Base-by-base conservation (phyloP, 306 rosid species). In the Castanea mollissima region DNA sequence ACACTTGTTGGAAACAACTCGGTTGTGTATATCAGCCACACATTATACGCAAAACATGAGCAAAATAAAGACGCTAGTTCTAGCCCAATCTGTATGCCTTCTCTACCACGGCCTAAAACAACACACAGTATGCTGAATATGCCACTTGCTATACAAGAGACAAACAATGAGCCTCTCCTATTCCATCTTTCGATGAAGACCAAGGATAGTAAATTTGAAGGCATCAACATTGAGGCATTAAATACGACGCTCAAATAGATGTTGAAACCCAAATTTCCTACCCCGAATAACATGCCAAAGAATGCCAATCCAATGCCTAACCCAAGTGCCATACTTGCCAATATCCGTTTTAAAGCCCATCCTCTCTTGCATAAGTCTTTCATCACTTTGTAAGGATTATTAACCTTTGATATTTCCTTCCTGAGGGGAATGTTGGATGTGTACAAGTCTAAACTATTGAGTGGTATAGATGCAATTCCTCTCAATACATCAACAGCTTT, bases 1-100 rank as follows among this genome's bases (percentile, higher is more conserved):
- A 88, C 85, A 62, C 89, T 25, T 6, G 86, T 83, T 1, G 89
- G 91, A 68, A 88, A 88, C 57, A 88, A 1, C 81, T 88, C 91
- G 12, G 83, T 32, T 4, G 78, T 77, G 63, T 46, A 88, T 60
- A 88, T 78, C 0, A 86, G 73, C 25, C 83, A 35, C 58, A 88
- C 73, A 34, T 84, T 77, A 38, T 44, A 77, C 14, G 88, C 81
- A 1, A 81, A 71, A 0, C 82, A 35, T 2, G 82, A 73, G 29
- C 87, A 16, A 10, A 87, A 87, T 63, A 82, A 87, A 11, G 88
- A 77, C 6, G 81, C 55, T 31, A 85, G 23, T 23, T 80, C 83
- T 2, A 87, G 18, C 13, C 67, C 77, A 13, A 87, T 73, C 54
- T 74, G 72, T 6, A 46, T 49, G 3, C 34, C 76, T 52, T 62